Evolutionary conservation across 805 yeast species (phyloP), one percentile per base, ranked within the genome.

Genomic region (Saccharomyces eubayanus): DNA sequence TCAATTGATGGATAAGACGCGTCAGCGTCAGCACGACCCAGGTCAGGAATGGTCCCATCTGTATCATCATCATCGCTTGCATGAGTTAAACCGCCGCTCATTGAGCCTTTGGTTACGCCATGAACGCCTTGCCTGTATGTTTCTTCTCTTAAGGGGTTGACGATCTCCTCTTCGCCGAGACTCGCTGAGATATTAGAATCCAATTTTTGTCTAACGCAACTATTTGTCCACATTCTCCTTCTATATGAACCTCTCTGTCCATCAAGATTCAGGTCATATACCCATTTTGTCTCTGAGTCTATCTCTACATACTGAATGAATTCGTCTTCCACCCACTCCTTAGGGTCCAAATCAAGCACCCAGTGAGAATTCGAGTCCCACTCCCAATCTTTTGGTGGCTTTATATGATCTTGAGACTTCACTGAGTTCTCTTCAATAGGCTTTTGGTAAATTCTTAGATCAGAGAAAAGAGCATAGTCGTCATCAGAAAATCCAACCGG

Each of bases 261-360:
- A 43, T 67, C 72, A 8, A 65, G 48, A 47, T 66, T 65, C 41
- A 68, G 64, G 66, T 89, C 96, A 66, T 89, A 89, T 20, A 87
- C 92, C 96, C 96, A 89, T 67, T 89, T 89, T 45, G 85, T 87
- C 53, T 83, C 90, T 29, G 79, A 73, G 69, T 89, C 95, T 21
- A 87, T 74, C 21, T 74, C 76, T 14, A 85, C 81, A 47, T 80
- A 68, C 53, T 79, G 84, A 12, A 85, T 69, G 50, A 78, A 71
- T 51, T 80, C 77, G 2, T 69, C 63, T 47, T 69, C 68, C 6
- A 84, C 87, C 96, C 96, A 89, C 2, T 62, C 67, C 28, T 72
- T 70, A 0, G 89, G 89, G 20, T 77, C 72, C 49, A 83, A 73
- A 67, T 89, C 96, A 48, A 87, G 63, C 9, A 68, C 70, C 96